These are phyloP conservation scores for Tuber aestivum DNA, from an alignment of 495 filamentous ascomycete genomes.

Conservation along the genomic window DNA sequence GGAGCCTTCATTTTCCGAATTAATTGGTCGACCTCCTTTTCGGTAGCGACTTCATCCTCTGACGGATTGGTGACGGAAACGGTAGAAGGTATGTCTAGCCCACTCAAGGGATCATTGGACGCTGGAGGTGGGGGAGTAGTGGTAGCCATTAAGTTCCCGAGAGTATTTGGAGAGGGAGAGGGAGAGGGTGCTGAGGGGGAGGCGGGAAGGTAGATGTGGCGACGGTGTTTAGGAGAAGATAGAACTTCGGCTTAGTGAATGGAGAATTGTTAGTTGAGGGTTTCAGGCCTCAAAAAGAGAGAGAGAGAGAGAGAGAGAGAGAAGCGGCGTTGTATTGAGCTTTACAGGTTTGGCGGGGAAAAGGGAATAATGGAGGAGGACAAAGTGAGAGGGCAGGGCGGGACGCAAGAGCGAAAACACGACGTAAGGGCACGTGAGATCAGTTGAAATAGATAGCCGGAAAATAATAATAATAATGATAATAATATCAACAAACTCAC, in stretches of 20 bases:
- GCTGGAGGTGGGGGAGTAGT: constrained; percentile 6
- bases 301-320: not conserved
- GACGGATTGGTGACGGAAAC: constrained; percentile 16
- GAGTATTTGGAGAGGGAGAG: not conserved
- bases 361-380: not conserved
- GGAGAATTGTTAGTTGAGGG: constrained; percentile 5
- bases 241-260: constrained; percentile 23
- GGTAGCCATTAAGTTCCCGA: constrained; percentile 18
- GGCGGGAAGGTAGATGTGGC: constrained; percentile 16
- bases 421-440: not conserved
- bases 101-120: constrained; percentile 10
- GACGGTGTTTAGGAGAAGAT: constrained; percentile 6
- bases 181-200: constrained; percentile 2
- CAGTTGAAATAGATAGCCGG: not conserved
- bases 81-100: constrained; percentile 6
- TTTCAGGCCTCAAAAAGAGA: constrained; percentile 2
- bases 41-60: constrained; percentile 9
- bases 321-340: not conserved
- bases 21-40: constrained; percentile 38
- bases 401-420: not conserved
- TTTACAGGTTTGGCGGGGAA: not conserved
- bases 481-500: not conserved
- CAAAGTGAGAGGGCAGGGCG: not conserved
- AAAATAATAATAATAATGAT: not conserved
- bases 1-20: constrained; percentile 45